phyloP scores from a whole-genome alignment of 306 rosid species.

The Vicia faba region DNA sequence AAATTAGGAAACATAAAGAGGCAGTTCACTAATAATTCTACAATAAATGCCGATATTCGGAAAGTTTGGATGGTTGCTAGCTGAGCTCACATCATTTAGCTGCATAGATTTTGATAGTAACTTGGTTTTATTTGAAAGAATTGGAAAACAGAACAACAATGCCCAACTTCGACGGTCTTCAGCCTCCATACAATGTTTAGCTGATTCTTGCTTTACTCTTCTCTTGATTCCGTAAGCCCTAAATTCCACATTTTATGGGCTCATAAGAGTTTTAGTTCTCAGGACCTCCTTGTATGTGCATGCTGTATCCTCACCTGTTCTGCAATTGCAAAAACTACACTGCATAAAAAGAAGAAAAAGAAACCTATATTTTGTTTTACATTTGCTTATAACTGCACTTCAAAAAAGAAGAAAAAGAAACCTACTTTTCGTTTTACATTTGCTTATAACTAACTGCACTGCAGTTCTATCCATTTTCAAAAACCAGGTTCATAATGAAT shows the following conservation, averaged over 20 bases:
- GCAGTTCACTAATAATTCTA: conserved; percentile 6
- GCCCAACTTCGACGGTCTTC: not conserved
- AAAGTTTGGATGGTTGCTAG: not conserved
- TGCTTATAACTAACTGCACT: not conserved
- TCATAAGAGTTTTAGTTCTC: not conserved
- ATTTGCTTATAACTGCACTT: conserved; percentile 12
- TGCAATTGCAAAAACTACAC: conserved; percentile 17
- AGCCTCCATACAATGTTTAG: conserved; percentile 2
- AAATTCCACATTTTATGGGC: conserved; percentile 24
- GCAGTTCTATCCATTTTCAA: conserved; percentile 11
- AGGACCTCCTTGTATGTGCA: not conserved
- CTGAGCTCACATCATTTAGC: conserved; percentile 20
- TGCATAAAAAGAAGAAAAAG: not conserved
- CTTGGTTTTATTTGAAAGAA: not conserved
- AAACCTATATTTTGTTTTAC: conserved; percentile 29
- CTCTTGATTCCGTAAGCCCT: conserved; percentile 3
- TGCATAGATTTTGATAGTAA: conserved; percentile 4
- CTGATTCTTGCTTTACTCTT: conserved; percentile 30
- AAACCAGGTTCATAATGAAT: conserved; percentile 15
- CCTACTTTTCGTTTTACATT: conserved; percentile 28
- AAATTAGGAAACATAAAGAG: not conserved
- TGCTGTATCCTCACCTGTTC: conserved; percentile 18
- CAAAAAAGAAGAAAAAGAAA: not conserved
- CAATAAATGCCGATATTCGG: conserved; percentile 11
- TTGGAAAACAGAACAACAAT: not conserved